Evolutionary conservation across 2,329 filamentous ascomycete genomes (phyloP).

Genomic region (Lecanosticta acicola): DNA sequence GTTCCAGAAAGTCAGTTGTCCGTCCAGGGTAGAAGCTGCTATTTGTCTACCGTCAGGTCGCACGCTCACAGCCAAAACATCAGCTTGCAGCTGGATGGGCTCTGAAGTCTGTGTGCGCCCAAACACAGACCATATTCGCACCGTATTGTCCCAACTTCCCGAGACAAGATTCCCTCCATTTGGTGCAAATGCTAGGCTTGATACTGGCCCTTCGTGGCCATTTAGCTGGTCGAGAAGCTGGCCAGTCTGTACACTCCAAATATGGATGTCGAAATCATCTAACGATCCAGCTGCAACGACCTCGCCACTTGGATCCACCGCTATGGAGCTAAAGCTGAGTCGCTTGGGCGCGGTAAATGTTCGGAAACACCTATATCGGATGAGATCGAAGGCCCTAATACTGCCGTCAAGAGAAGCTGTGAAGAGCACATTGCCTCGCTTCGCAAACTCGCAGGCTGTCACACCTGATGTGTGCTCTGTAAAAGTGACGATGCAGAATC

Average conservation of each 20-base stretch:
- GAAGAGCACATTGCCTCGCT: slow-evolving; percentile 91
- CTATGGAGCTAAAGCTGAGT: slow-evolving; percentile 86
- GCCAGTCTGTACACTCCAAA: slow-evolving; percentile 97
- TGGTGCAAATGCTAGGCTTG: slow-evolving; percentile 79
- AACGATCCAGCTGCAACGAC: slow-evolving; percentile 91
- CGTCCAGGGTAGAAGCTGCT: slow-evolving; percentile 86
- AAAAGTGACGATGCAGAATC: slow-evolving; percentile 97
- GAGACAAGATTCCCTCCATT: slow-evolving; percentile 79
- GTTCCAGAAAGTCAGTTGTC: slow-evolving; percentile 92
- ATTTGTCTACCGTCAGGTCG: slow-evolving; percentile 87
- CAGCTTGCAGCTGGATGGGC: slow-evolving; percentile 83
- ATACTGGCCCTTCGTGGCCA: slow-evolving; percentile 91
- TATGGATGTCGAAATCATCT: slow-evolving; percentile 94
- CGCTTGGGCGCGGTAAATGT: slow-evolving; percentile 93
- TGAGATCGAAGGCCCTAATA: slow-evolving; percentile 89
- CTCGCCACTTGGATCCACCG: slow-evolving; percentile 95
- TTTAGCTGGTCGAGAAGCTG: slow-evolving; percentile 86
- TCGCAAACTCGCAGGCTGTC: slow-evolving; percentile 90
- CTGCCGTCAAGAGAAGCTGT: slow-evolving; percentile 93
- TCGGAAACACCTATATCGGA: slow-evolving; percentile 92
- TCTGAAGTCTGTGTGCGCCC: slow-evolving; percentile 90
- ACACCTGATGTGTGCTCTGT: slow-evolving; percentile 94
- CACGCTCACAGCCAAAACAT: slow-evolving; percentile 80
- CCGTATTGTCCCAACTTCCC: slow-evolving; percentile 94
- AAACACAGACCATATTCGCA: slow-evolving; percentile 94